Conservation (phyloP, 306 rosid genomes). For the Styphnolobium japonicum region DNA sequence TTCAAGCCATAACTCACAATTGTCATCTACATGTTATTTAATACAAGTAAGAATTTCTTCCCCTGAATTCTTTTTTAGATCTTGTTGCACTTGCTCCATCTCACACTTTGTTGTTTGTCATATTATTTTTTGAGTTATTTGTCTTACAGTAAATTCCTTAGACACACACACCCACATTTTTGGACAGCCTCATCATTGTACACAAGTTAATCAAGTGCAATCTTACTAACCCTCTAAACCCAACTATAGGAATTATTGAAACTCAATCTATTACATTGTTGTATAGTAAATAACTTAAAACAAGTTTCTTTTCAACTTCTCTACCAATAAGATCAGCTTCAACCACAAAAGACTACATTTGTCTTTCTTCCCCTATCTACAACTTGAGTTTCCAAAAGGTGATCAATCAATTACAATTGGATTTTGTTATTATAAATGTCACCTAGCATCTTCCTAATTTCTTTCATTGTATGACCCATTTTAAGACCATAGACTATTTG, state of each 20-base stretch:
- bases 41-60: too few species aligned
- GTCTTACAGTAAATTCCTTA: too few species aligned
- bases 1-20: too few species aligned
- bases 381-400: not conserved
- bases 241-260: not conserved
- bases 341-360: too few species aligned
- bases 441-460: not conserved
- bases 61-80: too few species aligned
- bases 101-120: too few species aligned
- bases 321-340: not conserved
- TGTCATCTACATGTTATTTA: too few species aligned
- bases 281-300: not conserved
- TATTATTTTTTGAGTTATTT: too few species aligned
- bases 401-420: not conserved
- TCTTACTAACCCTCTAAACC: constrained; percentile 17
- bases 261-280: not conserved
- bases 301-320: not conserved
- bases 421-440: not conserved
- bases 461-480: not conserved
- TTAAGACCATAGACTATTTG: not conserved
- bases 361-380: too few species aligned
- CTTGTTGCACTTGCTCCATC: too few species aligned
- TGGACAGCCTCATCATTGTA: too few species aligned
- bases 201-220: constrained; percentile 19
- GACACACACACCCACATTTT: too few species aligned